phyloP scores from a whole-genome alignment of 495 filamentous ascomycete genomes.

The Aspergillus mulundensis region DNA sequence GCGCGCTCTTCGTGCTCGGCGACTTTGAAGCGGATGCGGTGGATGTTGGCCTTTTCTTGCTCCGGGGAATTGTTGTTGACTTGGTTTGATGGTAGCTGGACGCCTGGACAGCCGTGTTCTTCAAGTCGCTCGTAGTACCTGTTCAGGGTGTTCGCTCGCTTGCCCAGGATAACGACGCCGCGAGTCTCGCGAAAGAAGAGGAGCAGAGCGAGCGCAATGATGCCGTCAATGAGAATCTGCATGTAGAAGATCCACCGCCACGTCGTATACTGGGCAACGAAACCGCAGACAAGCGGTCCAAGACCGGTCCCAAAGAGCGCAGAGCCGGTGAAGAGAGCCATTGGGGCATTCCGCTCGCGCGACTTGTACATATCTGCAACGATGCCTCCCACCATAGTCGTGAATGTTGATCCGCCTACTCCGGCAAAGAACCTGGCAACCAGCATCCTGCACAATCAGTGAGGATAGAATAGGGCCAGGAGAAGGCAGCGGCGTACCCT shows the following conservation, averaged over 20 bases:
- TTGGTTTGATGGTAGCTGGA: too few relatives aligned
- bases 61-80: constrained; percentile 49
- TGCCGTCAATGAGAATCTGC: constrained; percentile 65
- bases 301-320: constrained; percentile 78
- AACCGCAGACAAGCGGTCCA: constrained; percentile 68
- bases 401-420: constrained; percentile 49
- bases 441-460: too few relatives aligned
- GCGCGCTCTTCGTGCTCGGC: too few relatives aligned
- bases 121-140: too few relatives aligned
- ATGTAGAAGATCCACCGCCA: too few relatives aligned
- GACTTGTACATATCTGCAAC: constrained; percentile 82
- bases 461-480: too few relatives aligned
- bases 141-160: not conserved
- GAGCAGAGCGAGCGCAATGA: constrained; percentile 47
- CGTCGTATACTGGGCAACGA: constrained; percentile 58
- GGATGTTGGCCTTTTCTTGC: constrained; percentile 48
- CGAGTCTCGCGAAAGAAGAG: constrained; percentile 78
- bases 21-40: too few relatives aligned
- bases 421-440: not conserved
- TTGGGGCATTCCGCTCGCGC: constrained; percentile 76
- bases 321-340: constrained; percentile 76
- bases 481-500: too few relatives aligned
- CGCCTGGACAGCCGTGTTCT: too few relatives aligned
- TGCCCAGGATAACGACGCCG: constrained; percentile 76
- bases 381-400: constrained; percentile 88